Evolutionary conservation across 305 asterid species (phyloP), one percentile per base, ranked within the genome.

Genomic region (Ilex paraguariensis): DNA sequence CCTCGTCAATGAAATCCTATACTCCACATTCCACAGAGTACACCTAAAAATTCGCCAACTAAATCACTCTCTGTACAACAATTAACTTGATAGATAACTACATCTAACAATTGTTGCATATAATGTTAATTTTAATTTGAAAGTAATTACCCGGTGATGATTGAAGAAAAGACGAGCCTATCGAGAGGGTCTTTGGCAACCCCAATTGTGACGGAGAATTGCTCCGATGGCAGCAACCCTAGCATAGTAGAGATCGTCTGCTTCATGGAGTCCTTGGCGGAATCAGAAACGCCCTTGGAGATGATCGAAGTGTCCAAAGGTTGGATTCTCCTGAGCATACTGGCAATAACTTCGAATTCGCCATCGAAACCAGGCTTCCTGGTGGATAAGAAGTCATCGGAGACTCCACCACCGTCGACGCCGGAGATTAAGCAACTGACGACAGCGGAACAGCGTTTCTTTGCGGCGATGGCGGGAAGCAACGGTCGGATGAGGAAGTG

Each of bases 1-100:
- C 87, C 94, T 82, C 89, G 79, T 85, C 97, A 92, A 65, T 4
- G 88, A 81, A 48, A 87, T 77, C 63, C 98, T 77, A 66, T 92
- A 92, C 84, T 92, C 98, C 52, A 95, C 93, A 76, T 92, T 92
- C 98, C 98, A 92, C 70, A 92, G 71, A 14, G 98, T 92, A 70
- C 89, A 92, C 74, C 98, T 92, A 72, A 53, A 49, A 31, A 42
- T 21, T 42, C 56, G 60, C 21, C 42, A 36, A 36, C 42, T 8
- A 36, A 36, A 36, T 36, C 7, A 36, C 42, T 36, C 42, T 42
- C 45, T 17, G 5, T 31, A 28, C 17, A 30, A 39, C 14, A 16
- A 46, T 21, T 21, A 57, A 55, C 45, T 30, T 7, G 21, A 28
- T 13, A 57, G 30, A 31, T 55, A 36, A 36, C 42, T 36, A 36